phyloP scores from a whole-genome alignment of 164 flowering plant species.

The Stephania cephalantha region DNA sequence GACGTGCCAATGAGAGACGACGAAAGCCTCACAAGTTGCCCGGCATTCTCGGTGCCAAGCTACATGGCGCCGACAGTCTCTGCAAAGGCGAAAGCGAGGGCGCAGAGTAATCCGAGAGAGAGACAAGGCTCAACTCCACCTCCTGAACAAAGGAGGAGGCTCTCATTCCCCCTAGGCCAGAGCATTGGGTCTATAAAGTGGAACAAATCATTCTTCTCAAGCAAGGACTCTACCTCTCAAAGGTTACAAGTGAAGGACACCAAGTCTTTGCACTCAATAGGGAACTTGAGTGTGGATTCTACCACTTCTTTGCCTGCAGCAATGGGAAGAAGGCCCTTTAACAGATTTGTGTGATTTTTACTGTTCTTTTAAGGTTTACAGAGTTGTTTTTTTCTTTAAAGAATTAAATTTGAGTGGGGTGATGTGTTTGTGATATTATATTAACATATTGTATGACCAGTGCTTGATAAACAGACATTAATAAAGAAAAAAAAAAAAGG shows the following conservation, averaged over 20 bases:
- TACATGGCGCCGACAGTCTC: slow-evolving; percentile 91
- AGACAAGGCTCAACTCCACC: slow-evolving; percentile 36
- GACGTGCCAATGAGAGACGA: slow-evolving; percentile 53
- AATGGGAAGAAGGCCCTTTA: slow-evolving; percentile 80
- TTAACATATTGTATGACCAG: not conserved
- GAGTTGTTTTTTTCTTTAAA: slow-evolving; percentile 6
- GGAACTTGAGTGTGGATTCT: slow-evolving; percentile 74
- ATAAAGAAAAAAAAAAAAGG: not conserved
- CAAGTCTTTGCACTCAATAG: slow-evolving; percentile 44
- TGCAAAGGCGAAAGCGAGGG: slow-evolving; percentile 70
- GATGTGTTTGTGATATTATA: slow-evolving; percentile 5
- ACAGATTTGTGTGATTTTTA: slow-evolving; percentile 68
- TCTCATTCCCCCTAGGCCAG: slow-evolving; percentile 60
- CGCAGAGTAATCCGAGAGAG: slow-evolving; percentile 45
- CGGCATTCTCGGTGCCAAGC: slow-evolving; percentile 76
- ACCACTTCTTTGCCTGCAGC: slow-evolving; percentile 70
- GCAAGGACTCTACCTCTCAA: slow-evolving; percentile 42
- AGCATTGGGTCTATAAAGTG: slow-evolving; percentile 60
- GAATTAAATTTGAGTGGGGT: slow-evolving; percentile 9
- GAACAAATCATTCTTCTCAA: slow-evolving; percentile 49
- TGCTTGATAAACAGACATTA: not conserved
- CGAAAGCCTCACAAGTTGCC: slow-evolving; percentile 92
- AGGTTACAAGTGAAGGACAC: slow-evolving; percentile 28
- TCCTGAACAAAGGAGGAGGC: slow-evolving; percentile 43
- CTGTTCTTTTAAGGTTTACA: slow-evolving; percentile 1